A percentile compares a stretch with the other conserved stretches of the same genome.
Conservation (phyloP, 805 yeast genomes). For the Teunomyces funiuensis region DNA sequence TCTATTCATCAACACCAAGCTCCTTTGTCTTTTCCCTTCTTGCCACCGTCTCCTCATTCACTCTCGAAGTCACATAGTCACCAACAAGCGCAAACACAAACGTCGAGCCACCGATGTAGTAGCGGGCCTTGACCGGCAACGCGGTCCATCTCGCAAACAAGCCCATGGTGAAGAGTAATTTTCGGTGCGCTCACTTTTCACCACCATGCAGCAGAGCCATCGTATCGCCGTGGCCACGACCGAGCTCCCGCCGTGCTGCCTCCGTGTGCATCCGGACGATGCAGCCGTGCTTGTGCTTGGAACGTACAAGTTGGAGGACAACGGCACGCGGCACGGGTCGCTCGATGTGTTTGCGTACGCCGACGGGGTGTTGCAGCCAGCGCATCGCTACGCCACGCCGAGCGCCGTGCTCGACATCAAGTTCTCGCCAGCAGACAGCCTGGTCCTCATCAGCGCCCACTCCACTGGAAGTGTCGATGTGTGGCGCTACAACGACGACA, state of each 20-base stretch:
- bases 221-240: slow-evolving; percentile 40
- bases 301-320: slow-evolving; percentile 70
- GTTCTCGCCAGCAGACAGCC: slow-evolving; percentile 53
- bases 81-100: slow-evolving; percentile 40
- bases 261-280: slow-evolving; percentile 58
- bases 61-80: slow-evolving; percentile 36
- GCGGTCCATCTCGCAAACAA: slow-evolving; percentile 39
- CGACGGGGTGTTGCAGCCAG: slow-evolving; percentile 16
- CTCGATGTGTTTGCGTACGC: slow-evolving; percentile 41
- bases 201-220: slow-evolving; percentile 7
- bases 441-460: slow-evolving; percentile 61
- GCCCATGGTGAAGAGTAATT: slow-evolving; percentile 18
- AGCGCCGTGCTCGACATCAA: slow-evolving; percentile 81
- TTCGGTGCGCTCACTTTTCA: neutral
- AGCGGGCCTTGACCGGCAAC: slow-evolving; percentile 40
- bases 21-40: slow-evolving; percentile 29
- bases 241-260: slow-evolving; percentile 79
- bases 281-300: slow-evolving; percentile 59
- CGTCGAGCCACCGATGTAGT: slow-evolving; percentile 42
- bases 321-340: slow-evolving; percentile 64
- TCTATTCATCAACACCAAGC: slow-evolving; percentile 12
- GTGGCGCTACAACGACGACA: slow-evolving; percentile 49
- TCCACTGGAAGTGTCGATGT: slow-evolving; percentile 73
- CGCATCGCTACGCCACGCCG: slow-evolving; percentile 34
- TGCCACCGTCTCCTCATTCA: slow-evolving; percentile 37